Evolutionary conservation across 768 basidiomycete genomes (phyloP), one percentile per base, ranked within the genome.

Genomic region (Gymnopilus junonius): DNA sequence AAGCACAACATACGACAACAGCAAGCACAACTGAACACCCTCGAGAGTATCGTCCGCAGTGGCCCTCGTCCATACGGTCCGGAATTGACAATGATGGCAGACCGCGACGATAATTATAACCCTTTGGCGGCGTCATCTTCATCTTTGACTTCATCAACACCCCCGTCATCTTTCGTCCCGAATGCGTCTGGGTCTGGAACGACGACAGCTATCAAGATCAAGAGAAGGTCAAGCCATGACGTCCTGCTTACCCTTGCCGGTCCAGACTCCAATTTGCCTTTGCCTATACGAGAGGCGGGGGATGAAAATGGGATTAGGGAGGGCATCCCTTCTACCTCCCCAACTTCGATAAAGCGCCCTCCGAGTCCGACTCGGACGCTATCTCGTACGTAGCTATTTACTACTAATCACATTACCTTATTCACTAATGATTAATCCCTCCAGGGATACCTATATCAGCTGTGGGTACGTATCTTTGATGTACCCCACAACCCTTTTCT

Each of bases 1-100:
- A 93, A 90, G 76, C 92, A 94, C 73, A 86, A 83, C 71, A 94
- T 94, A 69, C 80, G 92, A 64, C 92, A 93, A 69, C 90, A 94
- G 71, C 91, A 93, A 79, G 92, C 92, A 20, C 91, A 93, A 68
- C 74, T 93, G 35, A 84, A 88, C 67, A 80, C 71, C 39, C 83
- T 93, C 56, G 92, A 94, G 73, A 90, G 80, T 70, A 80, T 85
- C 57, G 77, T 94, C 51, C 82, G 88, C 54, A 85, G 85, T 66
- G 86, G 86, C 17, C 89, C 91, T 15, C 84, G 92, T 61, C 86
- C 88, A 39, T 80, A 85, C 65, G 77, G 78, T n/a, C 70, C 79
- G 27, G 77, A 81, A 40, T 66, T 75, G 31, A 66, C 70, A 35
- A 73, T 74, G 63, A 35, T 35, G 11, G 35, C 35, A 35, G 45